Percentiles rank a stretch among this genome's conserved stretches.
Evolutionary conservation across 2,329 filamentous ascomycete genomes (phyloP).

Genomic region (Pestalotiopsis sp.): DNA sequence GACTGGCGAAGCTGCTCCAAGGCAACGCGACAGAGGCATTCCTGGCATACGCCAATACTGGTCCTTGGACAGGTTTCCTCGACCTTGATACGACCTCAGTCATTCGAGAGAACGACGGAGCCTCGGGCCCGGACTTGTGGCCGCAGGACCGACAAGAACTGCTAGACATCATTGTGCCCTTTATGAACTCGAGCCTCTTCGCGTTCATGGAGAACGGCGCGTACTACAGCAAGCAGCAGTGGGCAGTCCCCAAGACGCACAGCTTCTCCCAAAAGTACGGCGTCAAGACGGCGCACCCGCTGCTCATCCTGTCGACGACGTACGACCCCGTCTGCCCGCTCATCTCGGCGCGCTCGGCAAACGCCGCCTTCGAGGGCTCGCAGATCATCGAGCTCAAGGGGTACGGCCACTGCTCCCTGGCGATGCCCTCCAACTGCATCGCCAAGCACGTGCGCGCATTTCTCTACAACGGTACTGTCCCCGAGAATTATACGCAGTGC

Average conservation of each 20-base stretch:
- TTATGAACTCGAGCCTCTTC: slow-evolving; percentile 35
- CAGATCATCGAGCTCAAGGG: slow-evolving; percentile 42
- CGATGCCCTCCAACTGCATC: slow-evolving; percentile 38
- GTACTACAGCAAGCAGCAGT: slow-evolving; percentile 33
- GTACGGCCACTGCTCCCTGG: slow-evolving; percentile 45
- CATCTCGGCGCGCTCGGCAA: slow-evolving; percentile 38
- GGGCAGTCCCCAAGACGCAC: slow-evolving; percentile 32
- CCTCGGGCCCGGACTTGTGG: slow-evolving; percentile 33
- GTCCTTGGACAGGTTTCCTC: slow-evolving; percentile 15
- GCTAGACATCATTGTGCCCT: slow-evolving; percentile 36
- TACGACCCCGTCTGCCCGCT: slow-evolving; percentile 61
- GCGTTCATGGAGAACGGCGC: slow-evolving; percentile 24
- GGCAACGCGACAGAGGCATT: slow-evolving; percentile 44
- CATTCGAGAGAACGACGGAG: slow-evolving; percentile 34
- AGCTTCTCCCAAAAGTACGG: slow-evolving; percentile 26
- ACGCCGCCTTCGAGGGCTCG: slow-evolving; percentile 37
- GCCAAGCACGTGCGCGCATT: slow-evolving; percentile 38
- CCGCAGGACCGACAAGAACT: slow-evolving; percentile 33
- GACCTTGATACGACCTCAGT: slow-evolving; percentile 31
- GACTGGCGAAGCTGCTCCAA: slow-evolving; percentile 35
- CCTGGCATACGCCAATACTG: slow-evolving; percentile 32
- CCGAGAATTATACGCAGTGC: slow-evolving; percentile 36
- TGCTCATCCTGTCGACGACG: slow-evolving; percentile 57
- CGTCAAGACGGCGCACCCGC: slow-evolving; percentile 48
- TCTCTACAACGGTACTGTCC: slow-evolving; percentile 40